A percentile compares a stretch with the other conserved stretches of the same genome.
Conservation (phyloP, 352 stramenopile species). For the Globisporangium paddicum region DNA sequence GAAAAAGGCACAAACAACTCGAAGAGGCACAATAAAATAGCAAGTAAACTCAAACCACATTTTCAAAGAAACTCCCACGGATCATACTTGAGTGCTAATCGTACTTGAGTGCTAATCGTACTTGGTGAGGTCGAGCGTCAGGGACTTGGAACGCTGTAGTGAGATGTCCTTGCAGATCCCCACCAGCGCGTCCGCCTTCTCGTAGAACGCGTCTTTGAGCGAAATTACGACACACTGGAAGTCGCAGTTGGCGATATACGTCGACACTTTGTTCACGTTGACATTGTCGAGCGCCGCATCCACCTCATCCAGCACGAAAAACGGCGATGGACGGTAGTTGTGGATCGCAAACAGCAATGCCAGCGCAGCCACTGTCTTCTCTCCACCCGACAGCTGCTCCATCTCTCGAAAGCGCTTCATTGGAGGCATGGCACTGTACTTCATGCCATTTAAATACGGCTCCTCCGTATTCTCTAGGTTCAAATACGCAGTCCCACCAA, state of each 20-base stretch:
- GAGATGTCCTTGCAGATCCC: slow-evolving; percentile 88
- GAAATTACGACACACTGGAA: slow-evolving; percentile 99
- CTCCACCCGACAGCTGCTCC: slow-evolving; percentile 97
- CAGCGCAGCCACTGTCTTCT: slow-evolving; percentile 99
- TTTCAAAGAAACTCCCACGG: slow-evolving; percentile 1
- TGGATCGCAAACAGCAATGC: slow-evolving; percentile 99
- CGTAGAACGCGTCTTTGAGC: slow-evolving; percentile 98
- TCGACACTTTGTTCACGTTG: slow-evolving; percentile 99
- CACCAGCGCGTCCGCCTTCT: slow-evolving; percentile 92
- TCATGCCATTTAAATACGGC: slow-evolving; percentile 97
- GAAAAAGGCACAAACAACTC: background rate
- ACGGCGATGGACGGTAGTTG: slow-evolving; percentile 93
- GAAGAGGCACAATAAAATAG: background rate
- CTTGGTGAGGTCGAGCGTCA: slow-evolving; percentile 79
- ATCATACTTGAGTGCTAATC: slow-evolving; percentile 16
- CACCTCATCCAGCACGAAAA: slow-evolving; percentile 99
- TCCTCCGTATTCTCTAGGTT: slow-evolving; percentile 90
- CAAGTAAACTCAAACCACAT: background rate
- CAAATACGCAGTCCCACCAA: slow-evolving; percentile 84
- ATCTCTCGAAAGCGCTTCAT: slow-evolving; percentile 99
- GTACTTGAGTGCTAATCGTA: slow-evolving; percentile 38
- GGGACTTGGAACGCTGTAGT: slow-evolving; percentile 61
- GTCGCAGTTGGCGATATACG: slow-evolving; percentile 94
- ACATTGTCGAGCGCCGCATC: slow-evolving; percentile 99
- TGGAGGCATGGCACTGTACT: slow-evolving; percentile 99